phyloP scores from a whole-genome alignment of 192 early-diverging fungal species.

The Podila minutissima region DNA sequence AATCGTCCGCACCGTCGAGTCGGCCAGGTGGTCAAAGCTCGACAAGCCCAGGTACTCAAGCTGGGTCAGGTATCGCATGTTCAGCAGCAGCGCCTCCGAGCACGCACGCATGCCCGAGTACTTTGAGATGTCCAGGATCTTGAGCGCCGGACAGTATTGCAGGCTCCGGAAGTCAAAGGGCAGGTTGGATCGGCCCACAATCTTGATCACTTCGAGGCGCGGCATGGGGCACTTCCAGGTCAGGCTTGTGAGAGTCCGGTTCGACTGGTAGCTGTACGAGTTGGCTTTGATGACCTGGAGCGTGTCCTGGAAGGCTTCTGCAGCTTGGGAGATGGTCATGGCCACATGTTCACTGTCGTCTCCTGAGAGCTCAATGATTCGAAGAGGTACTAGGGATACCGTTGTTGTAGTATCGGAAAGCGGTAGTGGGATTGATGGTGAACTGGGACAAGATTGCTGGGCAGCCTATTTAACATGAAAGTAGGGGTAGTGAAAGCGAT shows the following conservation, averaged over 20 bases:
- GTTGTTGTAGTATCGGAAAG: not conserved
- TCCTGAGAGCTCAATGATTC: conserved; percentile 34
- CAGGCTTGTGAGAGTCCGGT: conserved; percentile 11
- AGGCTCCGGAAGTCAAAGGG: conserved; percentile 43
- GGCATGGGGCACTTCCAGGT: conserved; percentile 31
- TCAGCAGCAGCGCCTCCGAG: conserved; percentile 24
- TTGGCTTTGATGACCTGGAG: conserved; percentile 50
- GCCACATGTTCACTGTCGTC: conserved; percentile 38
- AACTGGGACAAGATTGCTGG: not conserved
- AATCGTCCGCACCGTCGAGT: conserved; percentile 39
- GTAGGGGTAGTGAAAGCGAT: no score
- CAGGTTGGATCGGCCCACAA: conserved; percentile 44
- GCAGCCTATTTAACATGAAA: no score
- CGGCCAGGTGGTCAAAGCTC: conserved; percentile 47
- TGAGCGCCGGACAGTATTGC: conserved; percentile 38
- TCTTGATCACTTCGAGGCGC: conserved; percentile 22
- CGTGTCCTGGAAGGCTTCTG: conserved; percentile 46
- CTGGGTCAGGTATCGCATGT: conserved; percentile 32
- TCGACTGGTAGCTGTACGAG: conserved; percentile 20
- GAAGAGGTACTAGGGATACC: conserved; percentile 15
- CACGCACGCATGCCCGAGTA: conserved; percentile 45
- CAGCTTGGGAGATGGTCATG: conserved; percentile 39
- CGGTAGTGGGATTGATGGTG: not conserved
- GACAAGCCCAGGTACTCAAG: conserved; percentile 45
- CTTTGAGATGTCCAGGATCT: conserved; percentile 39